Evolutionary conservation across 306 rosid genomes (phyloP), one percentile per base, ranked within the genome.

Genomic region (Castanea sativa): DNA sequence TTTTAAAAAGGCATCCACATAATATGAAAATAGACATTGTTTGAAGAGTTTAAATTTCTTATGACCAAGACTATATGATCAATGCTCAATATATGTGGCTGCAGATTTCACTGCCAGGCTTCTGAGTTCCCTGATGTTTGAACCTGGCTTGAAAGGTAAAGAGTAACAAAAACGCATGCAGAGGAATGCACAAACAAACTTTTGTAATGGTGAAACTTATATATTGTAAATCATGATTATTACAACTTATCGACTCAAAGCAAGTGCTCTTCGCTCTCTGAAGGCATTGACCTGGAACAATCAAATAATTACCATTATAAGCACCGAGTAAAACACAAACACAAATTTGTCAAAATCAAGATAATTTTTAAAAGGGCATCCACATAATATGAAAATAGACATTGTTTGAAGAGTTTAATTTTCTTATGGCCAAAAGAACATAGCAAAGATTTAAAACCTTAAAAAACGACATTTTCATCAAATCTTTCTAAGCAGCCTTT

Each of bases 201-300:
- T 35, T 35, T 5, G 41, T 35, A 0, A 3, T 6, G 16, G 65
- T 45, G 21, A n/a, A 20, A 21, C 55, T 38, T n/a, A 69, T 2
- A 45, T 7, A 19, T 69, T 18, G 9, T 69, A 41, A 41, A n/a
- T 19, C 73, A 43, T 69, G 33, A 55, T 43, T 11, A 29, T 69
- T 20, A 9, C 20, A 69, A 69, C 56, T 69, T 13, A 69, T 45
- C 43, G 7, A 15, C 11, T 89, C 86, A 95, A 88, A 70, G 99
- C 89, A 57, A 95, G 98, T 59, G 99, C 97, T 88, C 97, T 87
- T 60, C 97, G 90, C 79, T 95, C 99, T 80, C 98, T 85, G 76
- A 95, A 90, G 41, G 96, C 97, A 84, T 87, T 85, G 75, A 95
- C 96, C 99, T 95, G 84, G 33, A 84, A 59, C 18, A 79, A 73